phyloP scores from a whole-genome alignment of 2,329 filamentous ascomycete species.

The Plectosphaerella plurivora region DNA sequence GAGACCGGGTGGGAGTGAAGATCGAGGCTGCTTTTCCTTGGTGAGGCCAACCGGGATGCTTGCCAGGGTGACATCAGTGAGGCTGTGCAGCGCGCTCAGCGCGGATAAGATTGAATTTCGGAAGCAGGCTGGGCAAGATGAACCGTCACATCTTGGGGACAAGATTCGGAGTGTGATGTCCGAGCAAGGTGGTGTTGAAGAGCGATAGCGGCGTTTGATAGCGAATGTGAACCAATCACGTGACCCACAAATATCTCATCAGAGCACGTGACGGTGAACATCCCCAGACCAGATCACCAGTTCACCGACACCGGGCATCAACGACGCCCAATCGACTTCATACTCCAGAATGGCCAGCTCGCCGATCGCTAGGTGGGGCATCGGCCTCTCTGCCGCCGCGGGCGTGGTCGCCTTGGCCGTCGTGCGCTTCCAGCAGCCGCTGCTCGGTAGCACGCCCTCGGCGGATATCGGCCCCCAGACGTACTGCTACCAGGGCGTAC shows the following conservation, averaged over 20 bases:
- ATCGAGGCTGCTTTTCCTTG: no score
- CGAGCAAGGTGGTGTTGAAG: no score
- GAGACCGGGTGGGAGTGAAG: no score
- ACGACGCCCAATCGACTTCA: background rate
- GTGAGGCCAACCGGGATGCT: no score
- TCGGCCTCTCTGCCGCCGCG: slow-evolving; percentile 20
- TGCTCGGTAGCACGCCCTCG: background rate
- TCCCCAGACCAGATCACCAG: background rate
- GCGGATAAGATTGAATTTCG: no score
- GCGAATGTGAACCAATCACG: background rate
- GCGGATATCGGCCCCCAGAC: slow-evolving; percentile 12
- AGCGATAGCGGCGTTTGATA: no score
- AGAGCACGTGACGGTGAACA: background rate
- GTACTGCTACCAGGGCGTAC: slow-evolving; percentile 34
- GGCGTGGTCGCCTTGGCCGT: slow-evolving; percentile 25
- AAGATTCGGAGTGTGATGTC: no score
- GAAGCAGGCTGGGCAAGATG: no score
- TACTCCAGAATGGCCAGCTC: slow-evolving; percentile 4
- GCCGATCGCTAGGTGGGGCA: slow-evolving; percentile 20
- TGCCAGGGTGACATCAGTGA: no score
- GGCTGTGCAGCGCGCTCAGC: no score
- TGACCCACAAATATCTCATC: background rate
- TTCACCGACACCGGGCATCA: background rate
- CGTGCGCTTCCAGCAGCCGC: slow-evolving; percentile 13
- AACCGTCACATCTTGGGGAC: no score